A percentile compares a stretch with the other conserved stretches of the same genome.
Evolutionary conservation across 768 basidiomycete species (phyloP).

Genomic region (Mycena pura): DNA sequence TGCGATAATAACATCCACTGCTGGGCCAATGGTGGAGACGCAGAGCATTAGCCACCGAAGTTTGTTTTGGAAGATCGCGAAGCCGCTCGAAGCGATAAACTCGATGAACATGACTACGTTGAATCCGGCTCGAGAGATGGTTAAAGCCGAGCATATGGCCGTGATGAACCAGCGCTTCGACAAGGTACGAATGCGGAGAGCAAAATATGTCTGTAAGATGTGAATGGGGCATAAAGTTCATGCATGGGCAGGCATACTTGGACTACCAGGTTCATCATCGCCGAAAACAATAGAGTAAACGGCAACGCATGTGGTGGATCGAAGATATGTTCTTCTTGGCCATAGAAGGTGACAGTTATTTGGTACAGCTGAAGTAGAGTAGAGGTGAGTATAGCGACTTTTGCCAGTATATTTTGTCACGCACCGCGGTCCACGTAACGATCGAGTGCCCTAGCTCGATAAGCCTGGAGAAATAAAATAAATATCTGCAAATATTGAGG

Average conservation of each 20-base stretch:
- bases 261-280: neutral
- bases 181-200: neutral
- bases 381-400: neutral
- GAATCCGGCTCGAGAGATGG: neutral
- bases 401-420: neutral
- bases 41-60: neutral
- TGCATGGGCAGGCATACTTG: neutral
- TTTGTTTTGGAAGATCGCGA: neutral
- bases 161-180: neutral
- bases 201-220: no score
- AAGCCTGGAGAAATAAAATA: neutral
- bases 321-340: neutral
- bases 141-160: neutral
- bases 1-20: neutral
- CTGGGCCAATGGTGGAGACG: neutral
- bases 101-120: neutral
- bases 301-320: conserved; percentile 1
- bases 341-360: conserved; percentile 5
- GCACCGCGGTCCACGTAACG: neutral
- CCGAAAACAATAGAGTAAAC: neutral
- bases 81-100: neutral
- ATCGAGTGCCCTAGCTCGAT: neutral
- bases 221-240: no score
- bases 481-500: neutral
- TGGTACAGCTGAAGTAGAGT: neutral